phyloP scores from a whole-genome alignment of 2,329 filamentous ascomycete species.

The Nothopassalora personata region DNA sequence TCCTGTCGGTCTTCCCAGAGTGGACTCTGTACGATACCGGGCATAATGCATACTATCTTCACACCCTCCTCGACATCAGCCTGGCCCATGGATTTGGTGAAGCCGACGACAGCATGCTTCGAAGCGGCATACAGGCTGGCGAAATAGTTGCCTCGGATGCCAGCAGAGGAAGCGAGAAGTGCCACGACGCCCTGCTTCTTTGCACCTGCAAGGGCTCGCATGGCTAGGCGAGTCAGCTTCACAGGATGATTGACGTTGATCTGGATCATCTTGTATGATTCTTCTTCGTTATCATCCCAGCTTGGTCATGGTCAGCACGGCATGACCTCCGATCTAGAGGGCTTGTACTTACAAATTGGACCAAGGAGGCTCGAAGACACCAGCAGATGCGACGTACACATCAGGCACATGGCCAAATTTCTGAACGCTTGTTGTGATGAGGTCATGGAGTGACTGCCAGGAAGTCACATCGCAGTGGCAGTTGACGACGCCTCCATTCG shows the following conservation, averaged over 20 bases:
- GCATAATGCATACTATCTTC: constrained; percentile 36
- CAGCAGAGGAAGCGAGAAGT: constrained; percentile 14
- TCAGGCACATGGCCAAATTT: constrained; percentile 18
- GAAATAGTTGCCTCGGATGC: constrained; percentile 19
- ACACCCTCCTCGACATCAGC: constrained; percentile 41
- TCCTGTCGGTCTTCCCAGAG: constrained; percentile 36
- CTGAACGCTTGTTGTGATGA: constrained; percentile 18
- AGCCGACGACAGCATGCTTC: constrained; percentile 41
- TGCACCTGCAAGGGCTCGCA: constrained; percentile 20
- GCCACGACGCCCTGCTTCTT: constrained; percentile 20
- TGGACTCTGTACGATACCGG: constrained; percentile 22
- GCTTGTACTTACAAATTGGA: constrained; percentile 11
- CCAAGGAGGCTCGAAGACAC: constrained; percentile 16
- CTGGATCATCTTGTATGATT: constrained; percentile 18
- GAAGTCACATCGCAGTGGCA: constrained; percentile 19
- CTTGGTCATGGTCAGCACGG: neutral
- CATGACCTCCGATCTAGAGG: no score
- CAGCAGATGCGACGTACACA: constrained; percentile 17
- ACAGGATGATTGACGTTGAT: constrained; percentile 21
- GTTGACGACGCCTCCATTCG: constrained; percentile 4
- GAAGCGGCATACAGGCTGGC: constrained; percentile 31
- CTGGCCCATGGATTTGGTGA: constrained; percentile 41
- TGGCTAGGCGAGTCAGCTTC: constrained; percentile 19
- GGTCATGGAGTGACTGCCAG: constrained; percentile 17
- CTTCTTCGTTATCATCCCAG: constrained; percentile 16